Evolutionary conservation across 1,139 yeast species (phyloP).

Genomic region (Suhomyces wounanorum): DNA sequence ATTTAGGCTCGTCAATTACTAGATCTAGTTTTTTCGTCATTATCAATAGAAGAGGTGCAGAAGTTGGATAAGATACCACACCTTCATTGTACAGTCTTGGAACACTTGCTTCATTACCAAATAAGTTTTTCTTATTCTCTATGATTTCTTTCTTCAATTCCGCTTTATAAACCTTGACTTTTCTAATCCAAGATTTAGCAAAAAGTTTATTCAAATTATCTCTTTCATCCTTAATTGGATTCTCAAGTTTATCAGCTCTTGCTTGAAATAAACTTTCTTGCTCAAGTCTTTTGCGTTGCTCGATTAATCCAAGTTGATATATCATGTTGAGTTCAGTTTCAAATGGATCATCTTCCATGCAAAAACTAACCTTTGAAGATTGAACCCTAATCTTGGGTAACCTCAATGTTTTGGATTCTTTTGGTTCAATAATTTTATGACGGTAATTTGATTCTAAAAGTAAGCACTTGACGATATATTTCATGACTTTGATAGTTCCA

Average conservation of each 20-base stretch:
- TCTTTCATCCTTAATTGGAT: conserved; percentile 10
- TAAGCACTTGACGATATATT: conserved; percentile 53
- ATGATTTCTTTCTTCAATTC: conserved; percentile 49
- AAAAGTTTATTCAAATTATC: conserved; percentile 18
- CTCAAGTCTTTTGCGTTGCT: conserved; percentile 67
- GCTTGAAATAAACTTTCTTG: conserved; percentile 56
- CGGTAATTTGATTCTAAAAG: conserved; percentile 27
- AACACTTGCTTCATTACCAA: conserved; percentile 44
- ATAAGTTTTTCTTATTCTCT: conserved; percentile 53
- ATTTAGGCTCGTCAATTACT: conserved; percentile 54
- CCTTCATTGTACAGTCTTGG: conserved; percentile 51
- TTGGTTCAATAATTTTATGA: conserved; percentile 23
- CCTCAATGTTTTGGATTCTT: conserved; percentile 42
- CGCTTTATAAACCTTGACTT: conserved; percentile 49
- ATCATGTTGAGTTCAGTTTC: conserved; percentile 77
- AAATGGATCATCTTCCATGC: conserved; percentile 82
- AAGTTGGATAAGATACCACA: conserved; percentile 57
- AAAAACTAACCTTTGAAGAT: conserved; percentile 49
- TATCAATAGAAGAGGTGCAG: conserved; percentile 66
- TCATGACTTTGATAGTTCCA: conserved; percentile 53
- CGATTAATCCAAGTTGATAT: conserved; percentile 73
- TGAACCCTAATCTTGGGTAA: conserved; percentile 57
- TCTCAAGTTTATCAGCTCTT: conserved; percentile 21
- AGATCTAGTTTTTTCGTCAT: conserved; percentile 60
- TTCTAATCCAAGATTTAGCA: conserved; percentile 47